A percentile compares a stretch with the other conserved stretches of the same genome.
These are phyloP conservation scores for Prunus mume DNA, from an alignment of 306 rosid genomes.

Conservation along the genomic window DNA sequence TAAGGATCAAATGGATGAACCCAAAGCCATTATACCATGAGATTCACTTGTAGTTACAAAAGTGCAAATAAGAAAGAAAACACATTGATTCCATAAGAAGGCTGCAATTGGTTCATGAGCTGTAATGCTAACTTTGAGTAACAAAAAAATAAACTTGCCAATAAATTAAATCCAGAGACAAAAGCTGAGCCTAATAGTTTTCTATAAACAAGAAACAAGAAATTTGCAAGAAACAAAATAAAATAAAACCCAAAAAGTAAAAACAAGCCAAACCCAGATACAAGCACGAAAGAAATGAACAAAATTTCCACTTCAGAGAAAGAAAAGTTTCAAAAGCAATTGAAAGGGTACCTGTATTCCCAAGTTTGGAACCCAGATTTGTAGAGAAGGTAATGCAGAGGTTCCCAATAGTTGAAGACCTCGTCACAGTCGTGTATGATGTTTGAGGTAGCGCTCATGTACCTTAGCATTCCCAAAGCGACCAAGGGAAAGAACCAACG, in stretches of 20 bases:
- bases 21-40: not conserved
- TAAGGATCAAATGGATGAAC: not conserved
- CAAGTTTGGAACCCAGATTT: conserved; percentile 96
- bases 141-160: not conserved
- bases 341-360: conserved; percentile 67
- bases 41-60: not conserved
- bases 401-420: conserved; percentile 98
- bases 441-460: conserved; percentile 91
- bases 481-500: conserved; percentile 66
- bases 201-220: not conserved
- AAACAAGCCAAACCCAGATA: not conserved
- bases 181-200: not conserved
- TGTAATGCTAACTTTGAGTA: not conserved
- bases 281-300: not conserved
- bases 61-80: not conserved
- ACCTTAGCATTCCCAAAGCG: conserved; percentile 62
- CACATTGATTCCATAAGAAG: not conserved
- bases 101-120: not conserved
- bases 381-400: conserved; percentile 92
- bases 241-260: not conserved
- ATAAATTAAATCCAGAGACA: not conserved
- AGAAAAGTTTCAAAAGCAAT: not conserved
- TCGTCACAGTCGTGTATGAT: conserved; percentile 97
- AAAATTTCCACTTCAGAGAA: not conserved
- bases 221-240: not conserved